Conservation (phyloP, 805 yeast species). For the Yarrowia divulgata region DNA sequence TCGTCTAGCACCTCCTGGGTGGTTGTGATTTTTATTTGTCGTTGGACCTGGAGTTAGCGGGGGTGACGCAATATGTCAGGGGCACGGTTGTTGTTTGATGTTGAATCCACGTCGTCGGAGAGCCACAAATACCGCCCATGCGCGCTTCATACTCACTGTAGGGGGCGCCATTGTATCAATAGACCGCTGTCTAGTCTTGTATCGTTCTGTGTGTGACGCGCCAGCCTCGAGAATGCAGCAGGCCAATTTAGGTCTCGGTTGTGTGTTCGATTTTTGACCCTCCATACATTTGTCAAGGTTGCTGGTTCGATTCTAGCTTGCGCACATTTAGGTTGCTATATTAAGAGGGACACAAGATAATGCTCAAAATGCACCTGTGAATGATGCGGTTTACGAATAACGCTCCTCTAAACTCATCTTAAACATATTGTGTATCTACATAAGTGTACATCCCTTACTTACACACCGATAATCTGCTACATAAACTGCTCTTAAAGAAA, state of each 20-base stretch:
- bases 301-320: constrained; percentile 1
- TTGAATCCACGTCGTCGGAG: background rate
- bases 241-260: constrained; percentile 5
- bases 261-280: constrained; percentile 2
- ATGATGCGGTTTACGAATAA: too few relatives aligned
- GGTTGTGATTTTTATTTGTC: constrained; percentile 88
- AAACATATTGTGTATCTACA: too few relatives aligned
- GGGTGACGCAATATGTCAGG: too few relatives aligned
- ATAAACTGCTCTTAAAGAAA: background rate
- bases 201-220: constrained; percentile 22
- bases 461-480: background rate
- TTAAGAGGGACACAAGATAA: too few relatives aligned
- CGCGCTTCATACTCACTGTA: constrained; percentile 17
- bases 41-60: constrained; percentile 58
- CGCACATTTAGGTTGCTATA: background rate
- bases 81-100: background rate
- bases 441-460: constrained; percentile 1
- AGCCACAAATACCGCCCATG: too few relatives aligned
- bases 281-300: background rate
- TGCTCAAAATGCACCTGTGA: too few relatives aligned
- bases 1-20: constrained; percentile 82
- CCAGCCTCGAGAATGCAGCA: constrained; percentile 31
- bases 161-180: constrained; percentile 38
- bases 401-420: too few relatives aligned
- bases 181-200: constrained; percentile 23